phyloP scores from a whole-genome alignment of 441 rosid genomes.

The Flueggea neowawraea region DNA sequence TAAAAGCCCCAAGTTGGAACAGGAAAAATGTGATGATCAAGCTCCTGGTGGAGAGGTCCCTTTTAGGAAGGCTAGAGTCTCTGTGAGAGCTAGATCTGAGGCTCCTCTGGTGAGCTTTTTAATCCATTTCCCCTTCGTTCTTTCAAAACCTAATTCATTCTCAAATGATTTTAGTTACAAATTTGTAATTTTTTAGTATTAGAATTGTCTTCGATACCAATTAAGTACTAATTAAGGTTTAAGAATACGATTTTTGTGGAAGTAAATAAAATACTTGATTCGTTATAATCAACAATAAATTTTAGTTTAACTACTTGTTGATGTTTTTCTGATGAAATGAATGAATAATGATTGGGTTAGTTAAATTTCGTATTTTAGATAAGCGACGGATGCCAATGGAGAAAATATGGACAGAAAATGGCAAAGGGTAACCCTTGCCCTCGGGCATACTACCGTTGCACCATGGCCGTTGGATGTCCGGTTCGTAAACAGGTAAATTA shows the following conservation, averaged over 20 bases:
- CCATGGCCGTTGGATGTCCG: conserved; percentile 83
- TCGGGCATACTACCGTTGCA: conserved; percentile 88
- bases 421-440: conserved; percentile 93
- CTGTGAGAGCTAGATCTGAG: conserved; percentile 85
- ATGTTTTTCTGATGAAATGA: background rate
- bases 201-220: too few relatives aligned
- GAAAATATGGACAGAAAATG: conserved; percentile 85
- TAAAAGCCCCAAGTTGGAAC: conserved; percentile 42
- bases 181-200: too few relatives aligned
- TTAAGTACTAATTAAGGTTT: too few relatives aligned
- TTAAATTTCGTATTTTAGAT: conserved; percentile 25
- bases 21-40: conserved; percentile 37
- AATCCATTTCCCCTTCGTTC: too few relatives aligned
- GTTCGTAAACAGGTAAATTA: conserved; percentile 74
- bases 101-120: conserved; percentile 51
- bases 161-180: too few relatives aligned
- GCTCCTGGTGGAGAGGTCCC: conserved; percentile 32
- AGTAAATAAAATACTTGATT: too few relatives aligned
- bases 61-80: conserved; percentile 80
- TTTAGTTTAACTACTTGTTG: too few relatives aligned
- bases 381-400: conserved; percentile 88
- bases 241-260: too few relatives aligned
- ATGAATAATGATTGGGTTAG: background rate
- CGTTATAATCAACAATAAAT: too few relatives aligned
- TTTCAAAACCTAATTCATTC: too few relatives aligned